Percentiles rank a stretch among this genome's conserved stretches.
Conservation (phyloP, 2,329 filamentous ascomycete species). For the Huntiella omanensis region DNA sequence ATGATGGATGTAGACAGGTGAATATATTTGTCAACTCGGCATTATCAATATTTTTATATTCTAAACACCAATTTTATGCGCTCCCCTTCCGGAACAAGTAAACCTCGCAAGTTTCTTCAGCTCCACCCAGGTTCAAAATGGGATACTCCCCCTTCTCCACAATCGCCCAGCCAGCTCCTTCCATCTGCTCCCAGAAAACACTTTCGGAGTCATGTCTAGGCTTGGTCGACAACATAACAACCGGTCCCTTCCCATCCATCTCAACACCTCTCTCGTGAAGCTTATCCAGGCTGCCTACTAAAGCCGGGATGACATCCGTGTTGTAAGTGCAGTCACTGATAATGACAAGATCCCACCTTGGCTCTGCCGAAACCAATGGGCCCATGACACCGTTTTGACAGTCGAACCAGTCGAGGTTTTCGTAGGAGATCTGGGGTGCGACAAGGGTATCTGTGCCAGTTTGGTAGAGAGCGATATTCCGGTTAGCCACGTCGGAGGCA, state of each 20-base stretch:
- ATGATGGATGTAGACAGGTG: too few relatives aligned
- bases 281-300: slow-evolving; percentile 33
- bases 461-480: slow-evolving; percentile 25
- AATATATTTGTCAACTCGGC: too few relatives aligned
- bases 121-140: slow-evolving; percentile 26
- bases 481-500: slow-evolving; percentile 27
- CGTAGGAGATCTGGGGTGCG: slow-evolving; percentile 24
- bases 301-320: slow-evolving; percentile 32
- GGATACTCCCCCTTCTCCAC: slow-evolving; percentile 23
- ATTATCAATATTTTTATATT: too few relatives aligned
- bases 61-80: too few relatives aligned
- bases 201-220: slow-evolving; percentile 34
- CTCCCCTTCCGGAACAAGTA: slow-evolving; percentile 25
- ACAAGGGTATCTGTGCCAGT: slow-evolving; percentile 2
- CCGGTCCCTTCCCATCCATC: slow-evolving; percentile 15
- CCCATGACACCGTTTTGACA: slow-evolving; percentile 28
- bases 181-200: slow-evolving; percentile 29
- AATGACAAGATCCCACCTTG: slow-evolving; percentile 32
- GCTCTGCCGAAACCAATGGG: slow-evolving; percentile 18
- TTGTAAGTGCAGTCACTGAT: slow-evolving; percentile 46
- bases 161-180: slow-evolving; percentile 25
- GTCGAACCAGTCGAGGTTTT: slow-evolving; percentile 38
- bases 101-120: slow-evolving; percentile 29
- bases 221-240: slow-evolving; percentile 36
- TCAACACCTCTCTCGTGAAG: slow-evolving; percentile 21